Base-by-base conservation (phyloP, 2,329 filamentous ascomycete genomes). In the Neonectria sp. region DNA sequence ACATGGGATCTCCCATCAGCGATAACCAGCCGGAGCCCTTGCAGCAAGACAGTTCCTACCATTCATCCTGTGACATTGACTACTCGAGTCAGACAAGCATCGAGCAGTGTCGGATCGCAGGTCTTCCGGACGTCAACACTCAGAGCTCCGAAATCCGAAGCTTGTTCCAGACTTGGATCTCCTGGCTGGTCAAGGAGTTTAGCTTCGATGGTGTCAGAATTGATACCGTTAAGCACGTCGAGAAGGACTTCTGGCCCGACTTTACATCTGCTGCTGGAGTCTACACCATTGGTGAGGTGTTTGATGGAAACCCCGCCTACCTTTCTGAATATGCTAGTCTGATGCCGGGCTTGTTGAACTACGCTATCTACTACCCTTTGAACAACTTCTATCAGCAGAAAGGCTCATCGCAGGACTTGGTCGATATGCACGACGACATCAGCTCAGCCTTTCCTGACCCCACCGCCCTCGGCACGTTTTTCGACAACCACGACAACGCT, bases 401-500 rank as follows among this genome's bases (percentile, higher is more conserved):
- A 4, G 80, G 81, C 5, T 79, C 79, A 2, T 81, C 84, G 15
- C 78, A 80, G 58, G 79, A 77, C 4, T 68, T 86, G 4, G 81
- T 81, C 25, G 72, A 80, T 11, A 83, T 82, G 74, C 79, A 81
- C 59, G 70, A 81, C 60, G 67, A 75, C 29, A 75, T 85, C 13
- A 78, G 76, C 45, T 35, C 43, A 13, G 69, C 76, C 11, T 84
- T 85, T 59, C n/a, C 40, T 21, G 40, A 45, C 4, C 40, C 40
- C 2, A 7, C 40, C 4, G 40, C 40, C 3, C 40, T 78, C 78
- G 86, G 82, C 4, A 83, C 81, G 0, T 91, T 91, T 70, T 76
- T 87, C 8, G 88, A 90, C 73, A 91, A 90, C 76, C 88, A 91
- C 72, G 89, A 90, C 75, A 83, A 87, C 55, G 74, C 84, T 5